Conservation (phyloP, 441 rosid genomes). For the Populus hybrid region DNA sequence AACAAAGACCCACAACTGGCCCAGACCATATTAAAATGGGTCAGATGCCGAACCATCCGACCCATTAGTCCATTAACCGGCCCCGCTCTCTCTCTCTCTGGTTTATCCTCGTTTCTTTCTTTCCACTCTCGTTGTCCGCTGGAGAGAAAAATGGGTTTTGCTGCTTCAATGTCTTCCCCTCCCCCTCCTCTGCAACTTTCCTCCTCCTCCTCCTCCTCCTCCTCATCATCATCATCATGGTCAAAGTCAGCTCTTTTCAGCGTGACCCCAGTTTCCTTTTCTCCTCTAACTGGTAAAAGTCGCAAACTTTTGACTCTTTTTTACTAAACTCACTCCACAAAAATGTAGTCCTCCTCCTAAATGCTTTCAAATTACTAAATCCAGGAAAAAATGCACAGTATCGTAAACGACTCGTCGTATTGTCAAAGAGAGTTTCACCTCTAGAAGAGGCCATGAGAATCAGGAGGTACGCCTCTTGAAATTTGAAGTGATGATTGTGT, state of each 20-base stretch:
- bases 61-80: neutral
- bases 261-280: slow-evolving; percentile 38
- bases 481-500: neutral
- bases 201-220: slow-evolving; percentile 17
- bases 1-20: neutral
- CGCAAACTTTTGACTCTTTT: neutral
- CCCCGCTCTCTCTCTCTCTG: neutral
- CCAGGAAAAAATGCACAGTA: slow-evolving; percentile 32
- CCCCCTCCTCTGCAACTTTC: slow-evolving; percentile 28
- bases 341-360: neutral
- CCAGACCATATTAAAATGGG: neutral
- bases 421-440: slow-evolving; percentile 54
- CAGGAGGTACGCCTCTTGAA: slow-evolving; percentile 33
- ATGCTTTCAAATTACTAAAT: neutral
- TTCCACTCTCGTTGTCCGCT: neutral
- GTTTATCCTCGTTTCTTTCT: neutral
- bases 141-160: slow-evolving; percentile 32
- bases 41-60: neutral
- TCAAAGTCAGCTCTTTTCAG: slow-evolving; percentile 32
- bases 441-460: slow-evolving; percentile 77
- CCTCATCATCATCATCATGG: slow-evolving; percentile 17
- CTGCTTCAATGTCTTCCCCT: slow-evolving; percentile 26
- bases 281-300: slow-evolving; percentile 40
- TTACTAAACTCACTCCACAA: neutral
- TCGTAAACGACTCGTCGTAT: slow-evolving; percentile 29